These are phyloP conservation scores for Scleroderma bovista DNA, from an alignment of 768 basidiomycete species.

Conservation along the genomic window DNA sequence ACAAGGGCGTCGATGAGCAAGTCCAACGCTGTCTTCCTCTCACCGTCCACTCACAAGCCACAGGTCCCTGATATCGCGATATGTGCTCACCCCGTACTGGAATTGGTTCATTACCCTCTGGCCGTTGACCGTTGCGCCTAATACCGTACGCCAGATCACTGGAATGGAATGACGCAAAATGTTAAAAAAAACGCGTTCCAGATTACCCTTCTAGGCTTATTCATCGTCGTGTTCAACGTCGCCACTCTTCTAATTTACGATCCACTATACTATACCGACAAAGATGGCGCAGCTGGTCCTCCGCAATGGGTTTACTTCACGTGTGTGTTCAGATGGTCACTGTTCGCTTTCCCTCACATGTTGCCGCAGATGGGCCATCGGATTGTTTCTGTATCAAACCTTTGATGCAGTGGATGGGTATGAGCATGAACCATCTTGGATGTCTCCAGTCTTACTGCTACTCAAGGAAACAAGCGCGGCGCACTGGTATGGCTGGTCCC, in stretches of 20 bases:
- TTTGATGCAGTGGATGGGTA: slow-evolving; percentile 89
- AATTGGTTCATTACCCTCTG: slow-evolving; percentile 86
- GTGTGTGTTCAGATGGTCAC: slow-evolving; percentile 37
- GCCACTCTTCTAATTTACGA: slow-evolving; percentile 80
- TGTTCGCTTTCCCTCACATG: background rate
- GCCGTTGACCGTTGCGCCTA: slow-evolving; percentile 82
- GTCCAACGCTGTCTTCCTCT: slow-evolving; percentile 18
- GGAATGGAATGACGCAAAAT: background rate
- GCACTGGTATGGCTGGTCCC: slow-evolving; percentile 97
- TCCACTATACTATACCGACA: slow-evolving; percentile 65
- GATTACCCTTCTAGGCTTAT: slow-evolving; percentile 87
- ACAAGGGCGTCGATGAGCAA: slow-evolving; percentile 79
- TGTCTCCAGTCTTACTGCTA: slow-evolving; percentile 6
- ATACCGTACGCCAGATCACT: slow-evolving; percentile 54
- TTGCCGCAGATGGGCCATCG: slow-evolving; percentile 67
- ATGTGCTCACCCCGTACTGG: slow-evolving; percentile 84
- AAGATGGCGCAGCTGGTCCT: slow-evolving; percentile 53
- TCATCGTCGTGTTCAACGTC: slow-evolving; percentile 80
- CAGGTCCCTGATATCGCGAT: slow-evolving; percentile 73
- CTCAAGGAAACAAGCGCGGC: slow-evolving; percentile 84
- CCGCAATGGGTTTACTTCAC: slow-evolving; percentile 91
- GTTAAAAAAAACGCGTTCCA: slow-evolving; percentile 26
- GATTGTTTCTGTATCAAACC: slow-evolving; percentile 88
- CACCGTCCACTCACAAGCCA: slow-evolving; percentile 3
- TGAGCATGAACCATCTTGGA: slow-evolving; percentile 17